Evolutionary conservation across 2,329 filamentous ascomycete species (phyloP), one percentile per base, ranked within the genome.

Genomic region (Fusarium nematophilum): DNA sequence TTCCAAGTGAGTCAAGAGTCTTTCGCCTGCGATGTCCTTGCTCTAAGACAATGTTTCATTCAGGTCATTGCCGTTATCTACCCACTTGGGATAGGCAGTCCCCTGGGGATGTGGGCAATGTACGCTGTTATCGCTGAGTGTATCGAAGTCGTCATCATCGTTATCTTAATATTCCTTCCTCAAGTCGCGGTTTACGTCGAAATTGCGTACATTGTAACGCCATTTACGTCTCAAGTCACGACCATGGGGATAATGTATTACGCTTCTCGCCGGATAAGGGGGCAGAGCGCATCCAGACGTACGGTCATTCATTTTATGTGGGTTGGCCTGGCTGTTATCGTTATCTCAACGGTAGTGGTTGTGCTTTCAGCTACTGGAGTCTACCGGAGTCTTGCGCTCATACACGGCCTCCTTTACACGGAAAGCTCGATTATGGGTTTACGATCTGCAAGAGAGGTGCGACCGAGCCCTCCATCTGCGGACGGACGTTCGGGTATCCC

Each of bases 351-450:
- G 15, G 15, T 17, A 5, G 33, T 36, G 5, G 13, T 36, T 36
- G 13, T 17, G 33, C 33, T 36, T 17, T 36, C 33, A 17, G 15
- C 33, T 5, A 36, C 33, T 17, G 33, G 33, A 44, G n/a, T 26
- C n/a, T 43, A 31, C 26, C 39, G 10, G 39, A 31, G 26, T 11
- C 39, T 43, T 21, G 26, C 26, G 21, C 6, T 43, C 39, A 18
- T 43, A 9, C 39, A 43, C 13, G 39, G 39, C 9, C 26, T 43
- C 14, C 25, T 43, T 43, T 43, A 43, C 14, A 17, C 13, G 26
- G 25, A 43, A 43, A n/a, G 39, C 27, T 43, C 39, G 21, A 21
- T 43, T 30, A 43, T 43, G 15, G 26, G 39, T 31, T 43, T 43
- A 31, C 39, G 39, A 21, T 31, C 25, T 43, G 39, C 23, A 14